Evolutionary conservation across 192 early-diverging fungal species (phyloP).

Genomic region (Coemansia sp.): DNA sequence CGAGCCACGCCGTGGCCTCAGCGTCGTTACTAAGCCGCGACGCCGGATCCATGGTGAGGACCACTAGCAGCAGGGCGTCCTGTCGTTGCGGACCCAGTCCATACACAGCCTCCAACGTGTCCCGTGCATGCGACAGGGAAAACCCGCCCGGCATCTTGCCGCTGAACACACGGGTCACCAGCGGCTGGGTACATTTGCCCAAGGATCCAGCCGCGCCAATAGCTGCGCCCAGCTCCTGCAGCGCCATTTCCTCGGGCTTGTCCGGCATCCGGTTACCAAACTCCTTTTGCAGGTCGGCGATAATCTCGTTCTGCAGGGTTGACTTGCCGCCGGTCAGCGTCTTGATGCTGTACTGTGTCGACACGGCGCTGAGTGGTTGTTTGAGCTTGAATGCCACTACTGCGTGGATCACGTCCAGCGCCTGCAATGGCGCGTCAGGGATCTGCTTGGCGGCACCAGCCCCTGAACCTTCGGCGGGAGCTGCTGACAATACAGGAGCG

Average conservation of each 20-base stretch:
- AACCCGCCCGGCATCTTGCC: constrained; percentile 95
- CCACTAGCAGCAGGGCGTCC: constrained; percentile 70
- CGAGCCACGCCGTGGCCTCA: constrained; percentile 13
- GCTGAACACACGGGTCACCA: constrained; percentile 73
- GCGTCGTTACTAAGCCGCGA: constrained; percentile 56
- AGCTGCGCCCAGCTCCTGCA: constrained; percentile 70
- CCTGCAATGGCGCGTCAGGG: constrained; percentile 67
- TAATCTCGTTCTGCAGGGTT: constrained; percentile 95
- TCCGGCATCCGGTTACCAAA: constrained; percentile 80
- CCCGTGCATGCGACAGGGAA: constrained; percentile 68
- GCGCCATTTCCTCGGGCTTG: constrained; percentile 79
- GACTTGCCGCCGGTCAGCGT: constrained; percentile 89
- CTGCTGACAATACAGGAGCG: no score
- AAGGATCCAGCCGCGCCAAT: constrained; percentile 61
- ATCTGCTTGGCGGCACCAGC: constrained; percentile 3
- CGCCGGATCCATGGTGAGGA: constrained; percentile 76
- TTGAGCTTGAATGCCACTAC: constrained; percentile 89
- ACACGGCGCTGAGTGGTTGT: constrained; percentile 68
- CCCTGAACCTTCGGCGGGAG: no score
- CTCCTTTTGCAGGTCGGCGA: constrained; percentile 92
- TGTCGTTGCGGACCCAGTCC: constrained; percentile 78
- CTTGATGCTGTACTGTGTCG: constrained; percentile 66
- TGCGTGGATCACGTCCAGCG: constrained; percentile 66
- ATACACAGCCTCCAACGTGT: constrained; percentile 59
- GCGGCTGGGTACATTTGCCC: constrained; percentile 72